Evolutionary conservation across 257 asterid genomes (phyloP).

Genomic region (Thymus quinquecostatus): DNA sequence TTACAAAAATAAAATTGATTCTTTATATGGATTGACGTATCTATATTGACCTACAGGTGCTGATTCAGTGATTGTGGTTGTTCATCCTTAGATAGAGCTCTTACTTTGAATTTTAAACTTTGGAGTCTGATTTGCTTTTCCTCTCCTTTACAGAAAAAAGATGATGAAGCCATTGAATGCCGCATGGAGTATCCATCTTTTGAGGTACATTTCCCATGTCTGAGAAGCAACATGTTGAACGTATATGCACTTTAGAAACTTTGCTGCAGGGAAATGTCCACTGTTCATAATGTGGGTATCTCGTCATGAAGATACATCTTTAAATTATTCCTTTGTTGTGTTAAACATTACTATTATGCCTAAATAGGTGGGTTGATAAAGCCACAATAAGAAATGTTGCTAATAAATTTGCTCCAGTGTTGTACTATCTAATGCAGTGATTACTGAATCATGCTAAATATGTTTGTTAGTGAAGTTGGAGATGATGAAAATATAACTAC

Average conservation of each 20-base stretch:
- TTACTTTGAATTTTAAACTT: not conserved
- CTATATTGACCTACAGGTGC: conserved; percentile 18
- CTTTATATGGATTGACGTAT: conserved; percentile 1
- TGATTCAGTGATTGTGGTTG: conserved; percentile 18
- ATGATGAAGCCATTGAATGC: conserved; percentile 64
- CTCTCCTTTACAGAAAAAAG: conserved; percentile 62
- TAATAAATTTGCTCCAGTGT: not conserved
- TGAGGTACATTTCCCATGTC: conserved; percentile 57
- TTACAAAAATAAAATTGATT: not conserved
- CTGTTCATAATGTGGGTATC: not conserved
- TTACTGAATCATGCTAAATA: conserved; percentile 5
- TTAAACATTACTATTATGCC: not conserved
- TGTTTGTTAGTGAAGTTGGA: conserved; percentile 6
- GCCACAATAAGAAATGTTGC: conserved; percentile 1
- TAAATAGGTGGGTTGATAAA: not conserved
- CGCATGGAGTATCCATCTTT: conserved; percentile 73
- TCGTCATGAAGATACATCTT: conserved; percentile 2
- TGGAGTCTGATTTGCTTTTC: conserved; percentile 28
- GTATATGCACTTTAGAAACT: not conserved
- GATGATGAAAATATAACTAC: not conserved
- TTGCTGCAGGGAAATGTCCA: conserved; percentile 15
- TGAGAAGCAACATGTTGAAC: not conserved
- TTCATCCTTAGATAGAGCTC: conserved; percentile 4
- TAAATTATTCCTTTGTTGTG: not conserved
- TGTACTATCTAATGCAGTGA: not conserved